These are phyloP conservation scores for Cladosporium halotolerans DNA, from an alignment of 2,329 filamentous ascomycete genomes.

Conservation along the genomic window DNA sequence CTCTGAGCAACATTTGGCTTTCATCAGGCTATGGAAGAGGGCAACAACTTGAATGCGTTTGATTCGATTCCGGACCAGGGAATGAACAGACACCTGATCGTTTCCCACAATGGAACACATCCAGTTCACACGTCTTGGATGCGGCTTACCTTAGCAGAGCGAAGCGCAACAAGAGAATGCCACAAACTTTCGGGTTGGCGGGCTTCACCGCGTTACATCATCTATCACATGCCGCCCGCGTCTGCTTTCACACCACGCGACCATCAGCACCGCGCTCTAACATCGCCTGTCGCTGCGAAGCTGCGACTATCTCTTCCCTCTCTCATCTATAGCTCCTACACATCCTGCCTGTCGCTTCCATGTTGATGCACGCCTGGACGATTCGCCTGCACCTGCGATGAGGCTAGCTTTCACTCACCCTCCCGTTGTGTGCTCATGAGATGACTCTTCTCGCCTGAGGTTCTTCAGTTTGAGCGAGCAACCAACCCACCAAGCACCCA, in stretches of 20 bases:
- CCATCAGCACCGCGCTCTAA: neutral
- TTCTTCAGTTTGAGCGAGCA: neutral
- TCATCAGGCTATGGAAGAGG: too few relatives aligned
- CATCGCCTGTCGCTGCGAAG: neutral
- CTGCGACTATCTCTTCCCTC: neutral
- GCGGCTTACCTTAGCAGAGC: too few relatives aligned
- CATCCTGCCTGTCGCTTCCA: neutral
- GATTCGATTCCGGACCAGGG: too few relatives aligned
- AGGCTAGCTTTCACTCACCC: slow-evolving; percentile 4
- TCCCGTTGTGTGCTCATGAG: neutral
- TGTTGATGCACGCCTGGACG: neutral
- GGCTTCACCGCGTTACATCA: too few relatives aligned
- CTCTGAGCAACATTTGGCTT: too few relatives aligned
- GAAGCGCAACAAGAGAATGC: too few relatives aligned
- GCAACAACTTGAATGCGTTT: too few relatives aligned
- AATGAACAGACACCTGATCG: too few relatives aligned
- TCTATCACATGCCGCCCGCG: too few relatives aligned
- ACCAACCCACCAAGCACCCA: neutral
- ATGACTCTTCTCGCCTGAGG: neutral
- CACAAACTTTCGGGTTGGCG: too few relatives aligned
- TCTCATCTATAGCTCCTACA: neutral
- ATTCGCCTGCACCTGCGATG: neutral
- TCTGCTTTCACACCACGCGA: neutral
- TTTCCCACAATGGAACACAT: too few relatives aligned
- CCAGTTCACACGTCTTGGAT: too few relatives aligned